A percentile compares a stretch with the other conserved stretches of the same genome.
Conservation (phyloP, 2,329 filamentous ascomycete species). For the Xylaria sp. region DNA sequence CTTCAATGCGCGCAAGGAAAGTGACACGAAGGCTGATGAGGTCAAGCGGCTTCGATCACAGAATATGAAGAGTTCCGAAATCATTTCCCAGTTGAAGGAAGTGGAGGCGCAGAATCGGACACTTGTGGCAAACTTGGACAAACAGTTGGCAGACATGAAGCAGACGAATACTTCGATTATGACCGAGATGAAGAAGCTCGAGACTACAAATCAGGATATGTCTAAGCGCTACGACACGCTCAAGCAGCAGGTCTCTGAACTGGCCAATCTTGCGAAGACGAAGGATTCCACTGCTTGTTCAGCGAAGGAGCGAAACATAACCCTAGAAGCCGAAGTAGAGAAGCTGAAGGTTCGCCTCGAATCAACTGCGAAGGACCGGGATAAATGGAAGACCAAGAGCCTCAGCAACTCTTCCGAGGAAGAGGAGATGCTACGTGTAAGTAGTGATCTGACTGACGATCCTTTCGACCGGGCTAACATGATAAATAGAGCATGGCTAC, state of each 20-base stretch:
- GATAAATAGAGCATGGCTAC: constrained; percentile 74
- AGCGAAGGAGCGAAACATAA: constrained; percentile 67
- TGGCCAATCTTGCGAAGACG: constrained; percentile 77
- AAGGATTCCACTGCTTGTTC: constrained; percentile 73
- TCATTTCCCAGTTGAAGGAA: constrained; percentile 93
- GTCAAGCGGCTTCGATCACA: constrained; percentile 82
- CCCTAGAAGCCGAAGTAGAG: constrained; percentile 80
- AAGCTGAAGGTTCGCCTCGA: constrained; percentile 81
- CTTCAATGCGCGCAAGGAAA: constrained; percentile 93
- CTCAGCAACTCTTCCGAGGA: constrained; percentile 83
- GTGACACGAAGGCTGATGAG: constrained; percentile 85
- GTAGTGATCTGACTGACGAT: constrained; percentile 52
- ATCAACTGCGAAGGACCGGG: constrained; percentile 82
- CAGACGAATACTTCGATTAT: constrained; percentile 79
- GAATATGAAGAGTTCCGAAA: constrained; percentile 90
- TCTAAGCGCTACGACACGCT: constrained; percentile 76
- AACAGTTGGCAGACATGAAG: constrained; percentile 85
- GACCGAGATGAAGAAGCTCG: constrained; percentile 78
- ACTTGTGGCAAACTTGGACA: constrained; percentile 85
- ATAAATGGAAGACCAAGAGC: constrained; percentile 86
- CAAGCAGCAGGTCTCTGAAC: constrained; percentile 78
- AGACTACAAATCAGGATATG: constrained; percentile 77
- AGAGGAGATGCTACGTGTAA: constrained; percentile 86
- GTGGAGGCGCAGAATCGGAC: constrained; percentile 81
- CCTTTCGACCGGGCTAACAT: constrained; percentile 49